Conservation (phyloP, 176 grass and related monocot species). For the Cenchrus americanus region DNA sequence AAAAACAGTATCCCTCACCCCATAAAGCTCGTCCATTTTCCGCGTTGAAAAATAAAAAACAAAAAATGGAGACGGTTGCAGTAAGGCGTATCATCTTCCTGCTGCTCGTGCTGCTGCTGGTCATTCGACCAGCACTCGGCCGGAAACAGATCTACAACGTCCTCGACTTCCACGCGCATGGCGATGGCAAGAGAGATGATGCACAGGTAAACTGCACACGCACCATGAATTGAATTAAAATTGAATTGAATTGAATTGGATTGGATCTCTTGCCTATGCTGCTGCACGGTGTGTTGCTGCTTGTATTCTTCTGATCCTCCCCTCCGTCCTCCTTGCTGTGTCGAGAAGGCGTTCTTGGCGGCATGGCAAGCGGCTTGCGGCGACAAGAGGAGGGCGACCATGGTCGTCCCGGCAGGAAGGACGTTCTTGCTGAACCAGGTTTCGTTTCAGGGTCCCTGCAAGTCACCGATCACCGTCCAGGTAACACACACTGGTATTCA, state of each 20-base stretch:
- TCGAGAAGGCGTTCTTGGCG: constrained; percentile 47
- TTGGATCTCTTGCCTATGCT: no score
- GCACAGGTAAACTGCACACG: constrained; percentile 30
- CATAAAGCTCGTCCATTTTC: no score
- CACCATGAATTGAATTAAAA: no score
- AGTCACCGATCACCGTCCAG: constrained; percentile 43
- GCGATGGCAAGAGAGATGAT: constrained; percentile 58
- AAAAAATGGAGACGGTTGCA: no score
- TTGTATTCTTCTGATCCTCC: neutral
- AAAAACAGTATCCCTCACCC: no score
- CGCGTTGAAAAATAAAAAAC: no score
- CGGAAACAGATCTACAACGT: constrained; percentile 35
- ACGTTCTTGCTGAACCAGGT: constrained; percentile 47
- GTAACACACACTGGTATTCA: constrained; percentile 41
- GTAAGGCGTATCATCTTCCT: neutral
- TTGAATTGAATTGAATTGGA: no score
- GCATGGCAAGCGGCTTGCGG: constrained; percentile 58
- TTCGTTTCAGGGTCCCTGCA: constrained; percentile 51
- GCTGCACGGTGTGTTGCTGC: no score
- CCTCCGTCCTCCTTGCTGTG: neutral
- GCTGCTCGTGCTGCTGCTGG: constrained; percentile 18
- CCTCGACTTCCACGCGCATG: constrained; percentile 44
- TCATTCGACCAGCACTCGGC: neutral
- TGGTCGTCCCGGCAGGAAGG: constrained; percentile 49
- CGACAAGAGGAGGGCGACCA: neutral